Evolutionary conservation across 169 alveolate genomes (phyloP).

Genomic region (Plasmodium fragile): DNA sequence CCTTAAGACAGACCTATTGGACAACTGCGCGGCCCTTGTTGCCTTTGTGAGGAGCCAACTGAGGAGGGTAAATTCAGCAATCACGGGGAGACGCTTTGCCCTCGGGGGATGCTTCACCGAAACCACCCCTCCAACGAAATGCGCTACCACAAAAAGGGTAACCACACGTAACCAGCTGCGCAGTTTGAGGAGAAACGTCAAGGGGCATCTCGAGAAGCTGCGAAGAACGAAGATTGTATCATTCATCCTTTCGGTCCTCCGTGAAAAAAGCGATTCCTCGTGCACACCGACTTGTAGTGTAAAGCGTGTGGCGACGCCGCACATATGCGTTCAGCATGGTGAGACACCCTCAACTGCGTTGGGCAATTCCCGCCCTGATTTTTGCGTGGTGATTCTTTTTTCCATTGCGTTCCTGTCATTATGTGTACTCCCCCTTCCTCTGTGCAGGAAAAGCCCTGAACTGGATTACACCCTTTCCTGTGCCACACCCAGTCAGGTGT

Average conservation of each 20-base stretch:
- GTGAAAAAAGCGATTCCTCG: background rate
- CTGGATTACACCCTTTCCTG: background rate
- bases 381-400: background rate
- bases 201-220: background rate
- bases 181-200: background rate
- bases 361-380: background rate
- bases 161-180: background rate
- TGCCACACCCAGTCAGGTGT: background rate
- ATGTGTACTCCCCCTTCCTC: background rate
- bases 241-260: background rate
- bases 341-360: background rate
- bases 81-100: conserved; percentile 1
- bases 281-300: background rate
- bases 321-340: background rate
- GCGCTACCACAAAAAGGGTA: background rate
- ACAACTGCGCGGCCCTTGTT: conserved; percentile 3
- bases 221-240: background rate
- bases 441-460: background rate
- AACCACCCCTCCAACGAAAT: background rate
- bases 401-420: background rate
- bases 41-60: conserved; percentile 17
- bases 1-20: conserved; percentile 1
- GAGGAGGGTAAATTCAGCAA: background rate
- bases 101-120: background rate
- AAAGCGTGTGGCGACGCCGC: background rate